A percentile compares a stretch with the other conserved stretches of the same genome.
Evolutionary conservation across 179 eudicot genomes (phyloP).

Genomic region (Beta lomatogona): DNA sequence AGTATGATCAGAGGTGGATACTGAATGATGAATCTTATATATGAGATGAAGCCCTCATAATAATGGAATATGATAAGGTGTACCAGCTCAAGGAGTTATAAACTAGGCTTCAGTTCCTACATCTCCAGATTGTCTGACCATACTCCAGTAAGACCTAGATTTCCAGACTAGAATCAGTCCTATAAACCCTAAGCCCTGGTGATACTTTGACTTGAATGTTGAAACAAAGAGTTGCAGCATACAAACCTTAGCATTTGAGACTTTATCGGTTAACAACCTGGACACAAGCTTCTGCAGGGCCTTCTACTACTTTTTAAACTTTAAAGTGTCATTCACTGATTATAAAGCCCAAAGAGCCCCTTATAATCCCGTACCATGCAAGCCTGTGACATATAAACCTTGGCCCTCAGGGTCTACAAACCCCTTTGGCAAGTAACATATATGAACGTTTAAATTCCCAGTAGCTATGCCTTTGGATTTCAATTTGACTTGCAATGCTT

Average conservation of each 20-base stretch:
- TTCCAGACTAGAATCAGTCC: too few relatives aligned
- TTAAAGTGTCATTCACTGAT: background rate
- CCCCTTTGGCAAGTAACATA: background rate
- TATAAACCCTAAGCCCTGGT: too few relatives aligned
- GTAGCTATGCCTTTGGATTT: background rate
- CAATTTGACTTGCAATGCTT: background rate
- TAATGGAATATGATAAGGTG: too few relatives aligned
- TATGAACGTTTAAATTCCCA: background rate
- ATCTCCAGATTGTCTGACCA: too few relatives aligned
- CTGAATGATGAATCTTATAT: too few relatives aligned
- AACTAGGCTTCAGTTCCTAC: too few relatives aligned
- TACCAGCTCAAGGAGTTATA: too few relatives aligned
- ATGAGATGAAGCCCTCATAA: too few relatives aligned
- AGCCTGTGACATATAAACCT: background rate
- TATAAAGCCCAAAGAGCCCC: background rate
- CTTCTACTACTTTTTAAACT: too few relatives aligned
- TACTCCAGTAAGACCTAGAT: too few relatives aligned
- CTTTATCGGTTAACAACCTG: background rate
- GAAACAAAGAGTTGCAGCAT: background rate
- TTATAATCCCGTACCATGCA: background rate
- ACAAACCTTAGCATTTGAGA: background rate
- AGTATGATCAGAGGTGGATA: too few relatives aligned
- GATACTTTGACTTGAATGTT: background rate
- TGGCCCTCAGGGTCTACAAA: background rate
- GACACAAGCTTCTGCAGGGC: background rate